Percentiles rank a stretch among this genome's conserved stretches.
Conservation (phyloP, 306 rosid species). For the Sicyos baderoa region DNA sequence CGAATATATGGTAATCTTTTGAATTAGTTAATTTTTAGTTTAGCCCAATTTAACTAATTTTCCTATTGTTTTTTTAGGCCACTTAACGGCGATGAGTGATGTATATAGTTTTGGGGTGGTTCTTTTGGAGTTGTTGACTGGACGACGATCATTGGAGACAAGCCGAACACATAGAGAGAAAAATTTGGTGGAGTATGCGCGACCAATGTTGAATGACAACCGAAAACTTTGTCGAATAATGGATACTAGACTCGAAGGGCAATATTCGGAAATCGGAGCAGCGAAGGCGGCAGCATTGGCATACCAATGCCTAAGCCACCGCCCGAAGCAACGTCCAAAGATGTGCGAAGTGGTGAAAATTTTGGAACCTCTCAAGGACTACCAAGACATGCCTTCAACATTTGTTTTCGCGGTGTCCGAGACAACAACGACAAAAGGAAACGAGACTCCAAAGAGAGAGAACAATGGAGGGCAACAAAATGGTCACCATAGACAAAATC, state of each 20-base stretch:
- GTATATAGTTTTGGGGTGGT: slow-evolving; percentile 93
- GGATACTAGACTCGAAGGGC: slow-evolving; percentile 84
- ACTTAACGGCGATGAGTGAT: slow-evolving; percentile 88
- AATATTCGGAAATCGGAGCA: slow-evolving; percentile 70
- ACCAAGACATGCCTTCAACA: slow-evolving; percentile 53
- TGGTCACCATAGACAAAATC: slow-evolving; percentile 17
- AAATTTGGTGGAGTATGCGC: slow-evolving; percentile 72
- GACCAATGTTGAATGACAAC: slow-evolving; percentile 52
- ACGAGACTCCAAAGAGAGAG: slow-evolving; percentile 31
- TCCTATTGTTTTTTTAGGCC: slow-evolving; percentile 37
- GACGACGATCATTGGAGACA: slow-evolving; percentile 72
- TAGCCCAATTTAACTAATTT: not conserved
- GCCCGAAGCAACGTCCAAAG: slow-evolving; percentile 68
- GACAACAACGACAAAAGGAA: slow-evolving; percentile 10
- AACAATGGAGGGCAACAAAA: slow-evolving; percentile 15
- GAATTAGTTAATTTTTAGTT: not conserved
- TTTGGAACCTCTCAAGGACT: slow-evolving; percentile 67
- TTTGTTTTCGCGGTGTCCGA: slow-evolving; percentile 71
- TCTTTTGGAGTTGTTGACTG: slow-evolving; percentile 63
- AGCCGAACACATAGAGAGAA: slow-evolving; percentile 60
- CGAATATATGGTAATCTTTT: not conserved
- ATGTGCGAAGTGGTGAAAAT: slow-evolving; percentile 61
- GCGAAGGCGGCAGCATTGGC: slow-evolving; percentile 86
- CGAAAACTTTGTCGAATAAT: slow-evolving; percentile 52
- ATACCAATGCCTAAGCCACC: slow-evolving; percentile 72